Base-by-base conservation (phyloP, 2,329 filamentous ascomycete species). In the Diaporthe caulivora region DNA sequence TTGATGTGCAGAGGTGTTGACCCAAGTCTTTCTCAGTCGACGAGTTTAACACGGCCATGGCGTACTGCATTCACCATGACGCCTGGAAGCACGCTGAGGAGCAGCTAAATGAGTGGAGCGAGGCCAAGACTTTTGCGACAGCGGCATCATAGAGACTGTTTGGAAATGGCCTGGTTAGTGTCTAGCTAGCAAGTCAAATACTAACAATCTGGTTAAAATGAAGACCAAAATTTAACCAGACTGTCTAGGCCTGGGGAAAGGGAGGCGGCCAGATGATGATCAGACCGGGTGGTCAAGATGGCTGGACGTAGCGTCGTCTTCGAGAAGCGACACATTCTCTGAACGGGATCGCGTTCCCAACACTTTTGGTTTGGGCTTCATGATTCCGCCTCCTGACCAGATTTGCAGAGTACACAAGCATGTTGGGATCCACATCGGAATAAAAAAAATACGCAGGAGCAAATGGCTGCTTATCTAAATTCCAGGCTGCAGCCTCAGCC, bases 41-140 rank as follows among this genome's bases (percentile, higher is more conserved):
- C 17, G 64, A 70, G 10, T 73, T 73, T 47, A 47, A 65, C 17
- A n/a, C 21, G 18, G 73, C 34, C 24, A 55, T 73, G 58, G 15
- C 26, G 1, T 71, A 73, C 10, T 75, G 73, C 18, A 75, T 71
- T 21, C 13, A 62, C 15, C 47, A 75, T 54, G 71, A 75, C 17
- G 71, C 60, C 24, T 75, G 71, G 71, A 37, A 29, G 10, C 3
- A 71, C 49, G 74, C 71, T 2, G 74, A 73, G 58, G 53, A 75
- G 44, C 65, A 70, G 31, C 40, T 73, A 26, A 70, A 51, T 17
- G 67, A 29, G 11, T 71, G 65, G 73, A 62, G 7, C 24, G 55
- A 55, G 10, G 37, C 49, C 10, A 26, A 49, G 51, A n/a, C 37
- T 10, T n/a, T 37, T 21, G 34, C 40, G 9, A 60, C 44, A 18